phyloP scores from a whole-genome alignment of 805 yeast species.

The Ogataea nitratoaversa region DNA sequence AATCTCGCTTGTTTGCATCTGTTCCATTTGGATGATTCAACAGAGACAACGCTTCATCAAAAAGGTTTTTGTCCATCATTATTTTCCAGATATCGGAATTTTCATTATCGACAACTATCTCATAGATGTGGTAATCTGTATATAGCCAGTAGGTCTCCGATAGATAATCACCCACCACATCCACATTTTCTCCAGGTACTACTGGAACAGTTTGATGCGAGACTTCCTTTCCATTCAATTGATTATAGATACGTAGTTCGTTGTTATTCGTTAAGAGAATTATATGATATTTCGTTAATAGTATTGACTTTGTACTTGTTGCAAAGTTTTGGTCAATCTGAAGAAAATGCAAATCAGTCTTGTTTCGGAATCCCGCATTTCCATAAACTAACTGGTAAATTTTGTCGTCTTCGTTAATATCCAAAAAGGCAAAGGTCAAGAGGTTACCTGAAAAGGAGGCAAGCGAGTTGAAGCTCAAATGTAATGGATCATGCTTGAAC shows the following conservation, averaged over 20 bases:
- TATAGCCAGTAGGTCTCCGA: slow-evolving; percentile 73
- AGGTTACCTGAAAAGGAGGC: slow-evolving; percentile 8
- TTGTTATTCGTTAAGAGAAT: slow-evolving; percentile 40
- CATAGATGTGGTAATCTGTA: slow-evolving; percentile 58
- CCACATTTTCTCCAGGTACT: slow-evolving; percentile 36
- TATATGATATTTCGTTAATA: slow-evolving; percentile 53
- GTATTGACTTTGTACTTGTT: slow-evolving; percentile 30
- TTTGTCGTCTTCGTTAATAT: slow-evolving; percentile 16
- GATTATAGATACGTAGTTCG: slow-evolving; percentile 42
- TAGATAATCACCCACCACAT: slow-evolving; percentile 46
- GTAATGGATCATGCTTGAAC: slow-evolving; percentile 22
- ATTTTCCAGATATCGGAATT: slow-evolving; percentile 70
- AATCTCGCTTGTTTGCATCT: slow-evolving; percentile 39
- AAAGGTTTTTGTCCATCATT: slow-evolving; percentile 47
- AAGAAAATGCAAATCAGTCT: slow-evolving; percentile 17
- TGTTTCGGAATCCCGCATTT: slow-evolving; percentile 14
- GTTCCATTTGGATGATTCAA: slow-evolving; percentile 27
- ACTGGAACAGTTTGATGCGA: slow-evolving; percentile 30
- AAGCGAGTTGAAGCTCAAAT: slow-evolving; percentile 16
- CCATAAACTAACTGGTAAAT: slow-evolving; percentile 18
- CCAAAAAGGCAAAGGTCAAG: slow-evolving; percentile 19
- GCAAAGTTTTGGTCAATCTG: slow-evolving; percentile 9
- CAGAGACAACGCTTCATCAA: slow-evolving; percentile 59
- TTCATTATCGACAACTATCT: slow-evolving; percentile 67
- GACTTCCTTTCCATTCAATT: slow-evolving; percentile 46